These are phyloP conservation scores for Morella rubra DNA, from an alignment of 306 rosid species.

Conservation along the genomic window DNA sequence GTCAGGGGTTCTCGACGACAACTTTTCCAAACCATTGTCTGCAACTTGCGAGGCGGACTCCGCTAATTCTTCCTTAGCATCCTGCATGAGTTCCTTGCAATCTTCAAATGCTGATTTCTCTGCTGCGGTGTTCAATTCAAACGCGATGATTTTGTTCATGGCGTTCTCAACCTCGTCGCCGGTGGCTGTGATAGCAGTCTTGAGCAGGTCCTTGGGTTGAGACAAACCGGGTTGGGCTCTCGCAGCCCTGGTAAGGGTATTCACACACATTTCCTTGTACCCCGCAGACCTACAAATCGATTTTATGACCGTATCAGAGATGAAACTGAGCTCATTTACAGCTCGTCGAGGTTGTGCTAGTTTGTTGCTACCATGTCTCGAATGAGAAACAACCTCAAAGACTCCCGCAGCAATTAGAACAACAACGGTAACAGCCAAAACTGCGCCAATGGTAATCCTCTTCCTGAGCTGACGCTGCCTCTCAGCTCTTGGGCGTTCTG, in stretches of 20 bases:
- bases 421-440: slow-evolving; percentile 34
- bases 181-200: slow-evolving; percentile 38
- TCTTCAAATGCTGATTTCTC: slow-evolving; percentile 72
- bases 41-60: slow-evolving; percentile 28
- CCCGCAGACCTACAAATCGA: slow-evolving; percentile 49
- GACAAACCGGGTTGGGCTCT: neutral
- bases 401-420: slow-evolving; percentile 39
- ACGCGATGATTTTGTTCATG: slow-evolving; percentile 14
- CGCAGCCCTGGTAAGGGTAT: slow-evolving; percentile 33
- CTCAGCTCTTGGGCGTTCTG: slow-evolving; percentile 62
- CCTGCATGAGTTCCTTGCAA: slow-evolving; percentile 47
- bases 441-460: slow-evolving; percentile 43
- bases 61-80: slow-evolving; percentile 54
- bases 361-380: neutral
- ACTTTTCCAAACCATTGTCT: neutral
- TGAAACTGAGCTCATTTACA: neutral
- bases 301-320: slow-evolving; percentile 31
- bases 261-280: slow-evolving; percentile 55
- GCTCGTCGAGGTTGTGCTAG: neutral
- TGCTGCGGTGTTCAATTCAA: slow-evolving; percentile 35
- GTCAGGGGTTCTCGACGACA: slow-evolving; percentile 35
- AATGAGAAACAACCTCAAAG: slow-evolving; percentile 20
- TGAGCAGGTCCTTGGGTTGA: slow-evolving; percentile 59
- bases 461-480: slow-evolving; percentile 42
- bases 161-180: slow-evolving; percentile 46